phyloP scores from a whole-genome alignment of 73 alveolate genomes.

The Paramecium octaurelia region DNA sequence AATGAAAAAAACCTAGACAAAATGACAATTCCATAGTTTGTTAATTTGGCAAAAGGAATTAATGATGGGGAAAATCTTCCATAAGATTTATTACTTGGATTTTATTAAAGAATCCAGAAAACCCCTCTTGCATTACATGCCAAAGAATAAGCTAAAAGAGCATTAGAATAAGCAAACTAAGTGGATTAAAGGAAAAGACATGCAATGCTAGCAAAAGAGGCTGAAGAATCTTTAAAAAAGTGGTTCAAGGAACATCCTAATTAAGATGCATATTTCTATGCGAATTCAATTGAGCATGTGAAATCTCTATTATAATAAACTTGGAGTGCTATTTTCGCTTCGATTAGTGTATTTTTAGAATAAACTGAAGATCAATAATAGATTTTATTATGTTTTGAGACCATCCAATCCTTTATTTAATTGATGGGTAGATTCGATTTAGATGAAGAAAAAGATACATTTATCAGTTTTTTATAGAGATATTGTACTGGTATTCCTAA shows the following conservation, averaged over 20 bases:
- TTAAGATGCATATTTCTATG: slow-evolving; percentile 54
- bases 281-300: slow-evolving; percentile 69
- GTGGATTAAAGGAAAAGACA: slow-evolving; percentile 81
- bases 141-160: slow-evolving; percentile 89
- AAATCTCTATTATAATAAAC: slow-evolving; percentile 74
- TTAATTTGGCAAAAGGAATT: slow-evolving; percentile 76
- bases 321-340: slow-evolving; percentile 88
- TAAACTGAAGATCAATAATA: slow-evolving; percentile 70
- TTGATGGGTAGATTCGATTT: slow-evolving; percentile 73
- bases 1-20: slow-evolving; percentile 83
- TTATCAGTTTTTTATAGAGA: slow-evolving; percentile 73
- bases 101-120: slow-evolving; percentile 78
- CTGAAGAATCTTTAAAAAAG: slow-evolving; percentile 81
- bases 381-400: slow-evolving; percentile 72
- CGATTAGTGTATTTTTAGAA: slow-evolving; percentile 77
- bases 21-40: slow-evolving; percentile 85
- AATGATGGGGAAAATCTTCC: slow-evolving; percentile 79
- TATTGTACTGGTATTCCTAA: slow-evolving; percentile 65
- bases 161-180: slow-evolving; percentile 66
- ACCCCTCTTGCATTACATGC: slow-evolving; percentile 92
- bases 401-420: slow-evolving; percentile 70
- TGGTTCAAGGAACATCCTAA: slow-evolving; percentile 75
- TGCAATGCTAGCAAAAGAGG: slow-evolving; percentile 76
- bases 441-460: slow-evolving; percentile 75
- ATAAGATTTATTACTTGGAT: slow-evolving; percentile 77